Conservation (phyloP, 1,139 yeast species). For the Saccharomyces pastorianus region DNA sequence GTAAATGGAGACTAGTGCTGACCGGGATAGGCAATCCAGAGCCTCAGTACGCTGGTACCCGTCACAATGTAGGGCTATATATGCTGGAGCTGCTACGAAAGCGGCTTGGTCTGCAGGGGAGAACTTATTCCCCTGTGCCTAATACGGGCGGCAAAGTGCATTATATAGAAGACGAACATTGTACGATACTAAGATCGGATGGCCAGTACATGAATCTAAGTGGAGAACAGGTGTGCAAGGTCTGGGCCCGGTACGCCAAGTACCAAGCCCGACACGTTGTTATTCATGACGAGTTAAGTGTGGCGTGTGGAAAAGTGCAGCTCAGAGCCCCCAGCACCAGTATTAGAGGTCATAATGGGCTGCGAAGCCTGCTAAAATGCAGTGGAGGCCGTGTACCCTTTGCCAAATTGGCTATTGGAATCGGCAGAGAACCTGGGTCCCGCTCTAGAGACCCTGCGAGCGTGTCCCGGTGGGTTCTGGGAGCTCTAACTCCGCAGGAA, state of each 20-base stretch:
- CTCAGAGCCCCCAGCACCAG: conserved; percentile 49
- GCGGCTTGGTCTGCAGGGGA: conserved; percentile 15
- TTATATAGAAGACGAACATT: conserved; percentile 4
- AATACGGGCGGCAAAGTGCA: conserved; percentile 5
- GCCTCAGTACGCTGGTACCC: conserved; percentile 47
- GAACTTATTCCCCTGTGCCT: not conserved
- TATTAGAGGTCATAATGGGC: conserved; percentile 75
- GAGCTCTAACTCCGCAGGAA: conserved; percentile 9
- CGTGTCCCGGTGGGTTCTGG: conserved; percentile 57
- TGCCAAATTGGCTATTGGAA: conserved; percentile 56
- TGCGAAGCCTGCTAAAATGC: conserved; percentile 44
- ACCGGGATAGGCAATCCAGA: conserved; percentile 80
- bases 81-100: conserved; percentile 19
- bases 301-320: conserved; percentile 56
- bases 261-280: conserved; percentile 41
- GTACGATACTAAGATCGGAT: conserved; percentile 40
- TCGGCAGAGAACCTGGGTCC: conserved; percentile 47
- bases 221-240: conserved; percentile 46
- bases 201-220: conserved; percentile 58
- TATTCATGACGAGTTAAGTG: conserved; percentile 68
- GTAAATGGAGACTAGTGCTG: conserved; percentile 16
- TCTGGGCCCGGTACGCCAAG: conserved; percentile 36
- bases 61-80: conserved; percentile 64
- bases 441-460: conserved; percentile 34
- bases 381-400: conserved; percentile 30